These are phyloP conservation scores for Ogataea paradorogensis DNA, from an alignment of 805 yeast genomes.

Conservation along the genomic window DNA sequence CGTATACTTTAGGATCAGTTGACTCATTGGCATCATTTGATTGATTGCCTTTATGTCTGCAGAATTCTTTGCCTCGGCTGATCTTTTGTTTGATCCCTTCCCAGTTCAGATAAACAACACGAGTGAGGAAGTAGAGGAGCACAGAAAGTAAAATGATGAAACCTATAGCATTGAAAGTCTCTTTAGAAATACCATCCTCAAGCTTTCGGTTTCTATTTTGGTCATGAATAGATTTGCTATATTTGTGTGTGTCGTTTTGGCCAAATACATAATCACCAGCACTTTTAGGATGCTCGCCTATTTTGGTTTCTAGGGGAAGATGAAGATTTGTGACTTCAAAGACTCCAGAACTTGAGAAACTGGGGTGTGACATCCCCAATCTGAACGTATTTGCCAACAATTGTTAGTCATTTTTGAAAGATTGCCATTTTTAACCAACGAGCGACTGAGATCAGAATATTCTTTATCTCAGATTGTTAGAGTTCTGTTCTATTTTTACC, in stretches of 20 bases:
- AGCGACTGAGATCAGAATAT: too few relatives aligned
- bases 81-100: neutral
- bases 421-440: too few relatives aligned
- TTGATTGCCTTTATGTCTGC: neutral
- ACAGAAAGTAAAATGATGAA: slow-evolving; percentile 2
- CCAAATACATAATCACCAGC: too few relatives aligned
- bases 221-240: neutral
- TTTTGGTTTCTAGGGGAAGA: too few relatives aligned
- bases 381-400: too few relatives aligned
- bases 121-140: slow-evolving; percentile 1
- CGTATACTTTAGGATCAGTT: neutral
- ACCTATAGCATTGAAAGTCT: slow-evolving; percentile 1
- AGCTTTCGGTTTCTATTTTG: neutral
- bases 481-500: neutral
- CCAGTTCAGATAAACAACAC: slow-evolving; percentile 6
- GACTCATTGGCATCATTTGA: neutral
- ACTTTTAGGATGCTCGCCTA: too few relatives aligned
- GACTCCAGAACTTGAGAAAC: neutral
- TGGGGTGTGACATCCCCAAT: too few relatives aligned
- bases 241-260: neutral
- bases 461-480: too few relatives aligned
- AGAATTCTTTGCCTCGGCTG: neutral
- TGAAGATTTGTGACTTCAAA: neutral
- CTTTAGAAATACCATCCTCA: neutral
- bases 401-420: too few relatives aligned